Base-by-base conservation (phyloP, 192 early-diverging fungal species). In the Thamnidium elegans region DNA sequence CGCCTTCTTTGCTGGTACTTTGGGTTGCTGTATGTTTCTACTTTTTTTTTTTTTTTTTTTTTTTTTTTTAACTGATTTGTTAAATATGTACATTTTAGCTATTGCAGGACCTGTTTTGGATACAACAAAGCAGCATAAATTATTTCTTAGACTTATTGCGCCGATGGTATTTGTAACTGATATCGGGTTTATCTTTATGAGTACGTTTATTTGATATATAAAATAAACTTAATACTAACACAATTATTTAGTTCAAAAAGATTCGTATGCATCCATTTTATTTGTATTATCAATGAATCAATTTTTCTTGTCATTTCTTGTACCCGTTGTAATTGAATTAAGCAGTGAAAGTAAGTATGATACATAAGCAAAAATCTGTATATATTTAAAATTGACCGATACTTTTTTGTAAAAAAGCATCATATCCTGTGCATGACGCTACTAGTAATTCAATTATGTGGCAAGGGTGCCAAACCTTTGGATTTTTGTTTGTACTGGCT, bases 391-490 rank as follows among this genome's bases (percentile, higher is more conserved):
- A 20, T 0, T 2, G 4, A 39, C 13, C 20, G 9, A 21, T 36
- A 3, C 7, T 4, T 47, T 50, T 44, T 1, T 19, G 15, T 3
- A 39, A 14, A 17, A 19, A 23, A 74, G 73, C 62, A 1, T 67
- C 68, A 1, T 75, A 70, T 59, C 73, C 73, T 30, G 65, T 67
- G 4, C 59, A 68, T 32, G 68, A 70, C 31, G 63, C 73, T 6
- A 71, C 62, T 13, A 69, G 54, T 21, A 70, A 56, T 36, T 75
- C 74, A 0, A 43, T 71, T 34, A 42, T 75, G n/a, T 75, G 68
- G 74, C 68, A 71, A 71, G 68, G 68, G 48, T 61, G 60, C 45
- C 74, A 75, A 51, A 55, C 70, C 11, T 71, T 75, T 30, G 74
- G 67, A 3, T 62, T 70, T 26, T 45, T 75, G 10, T 50, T 67